These are phyloP conservation scores for Aspergillus pseudoglaucus DNA, from an alignment of 2,329 filamentous ascomycete genomes.

Conservation along the genomic window DNA sequence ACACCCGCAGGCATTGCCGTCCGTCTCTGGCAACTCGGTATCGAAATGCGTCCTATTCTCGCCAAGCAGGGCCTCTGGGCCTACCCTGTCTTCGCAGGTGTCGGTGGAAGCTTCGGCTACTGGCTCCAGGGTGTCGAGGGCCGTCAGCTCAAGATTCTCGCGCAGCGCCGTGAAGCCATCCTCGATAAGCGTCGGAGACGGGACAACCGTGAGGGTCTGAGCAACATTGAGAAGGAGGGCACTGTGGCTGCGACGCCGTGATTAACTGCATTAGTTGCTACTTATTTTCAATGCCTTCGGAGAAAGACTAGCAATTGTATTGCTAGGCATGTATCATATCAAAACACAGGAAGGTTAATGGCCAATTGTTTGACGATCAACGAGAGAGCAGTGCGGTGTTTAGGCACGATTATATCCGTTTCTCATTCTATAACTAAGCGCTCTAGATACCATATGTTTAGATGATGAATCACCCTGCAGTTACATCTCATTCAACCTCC, in stretches of 20 bases:
- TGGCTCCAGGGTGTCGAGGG: constrained; percentile 90
- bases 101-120: constrained; percentile 90
- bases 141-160: constrained; percentile 68
- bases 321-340: background rate
- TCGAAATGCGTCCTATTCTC: constrained; percentile 96
- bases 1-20: constrained; percentile 68
- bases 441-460: background rate
- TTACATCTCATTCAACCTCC: background rate
- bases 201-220: constrained; percentile 49
- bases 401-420: no score
- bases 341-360: background rate
- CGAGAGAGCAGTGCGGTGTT: no score
- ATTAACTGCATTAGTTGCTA: constrained; percentile 7
- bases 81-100: constrained; percentile 80
- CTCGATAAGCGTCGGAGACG: constrained; percentile 84
- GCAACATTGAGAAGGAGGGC: constrained; percentile 33
- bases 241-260: constrained; percentile 32
- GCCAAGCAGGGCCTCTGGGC: constrained; percentile 77
- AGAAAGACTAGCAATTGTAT: no score
- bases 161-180: constrained; percentile 70
- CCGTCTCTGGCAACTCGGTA: constrained; percentile 93
- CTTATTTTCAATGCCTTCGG: background rate
- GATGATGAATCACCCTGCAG: background rate
- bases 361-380: background rate
- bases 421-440: no score